Evolutionary conservation across 2,329 filamentous ascomycete species (phyloP).

Genomic region (Cadophora sp.): DNA sequence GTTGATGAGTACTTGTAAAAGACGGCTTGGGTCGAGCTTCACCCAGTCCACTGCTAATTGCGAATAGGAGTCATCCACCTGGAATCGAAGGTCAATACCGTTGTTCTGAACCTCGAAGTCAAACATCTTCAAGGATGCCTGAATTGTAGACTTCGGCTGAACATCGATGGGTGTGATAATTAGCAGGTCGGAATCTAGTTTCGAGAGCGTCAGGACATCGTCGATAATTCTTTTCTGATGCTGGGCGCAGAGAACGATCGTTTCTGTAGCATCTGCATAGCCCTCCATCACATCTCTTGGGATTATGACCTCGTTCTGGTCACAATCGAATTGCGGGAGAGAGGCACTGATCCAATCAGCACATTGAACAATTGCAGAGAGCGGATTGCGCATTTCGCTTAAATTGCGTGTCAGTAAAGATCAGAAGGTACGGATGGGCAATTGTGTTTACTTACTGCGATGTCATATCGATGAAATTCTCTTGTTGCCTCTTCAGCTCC

Average conservation of each 20-base stretch:
- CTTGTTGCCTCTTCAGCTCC: constrained; percentile 71
- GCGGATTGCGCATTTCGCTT: constrained; percentile 72
- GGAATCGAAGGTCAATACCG: constrained; percentile 70
- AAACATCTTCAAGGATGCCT: constrained; percentile 77
- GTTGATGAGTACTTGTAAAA: constrained; percentile 82
- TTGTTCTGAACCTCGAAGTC: constrained; percentile 75
- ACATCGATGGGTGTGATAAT: constrained; percentile 64
- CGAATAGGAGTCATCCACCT: constrained; percentile 66
- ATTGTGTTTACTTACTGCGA: constrained; percentile 44
- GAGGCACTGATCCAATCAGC: constrained; percentile 71
- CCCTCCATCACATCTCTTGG: constrained; percentile 57
- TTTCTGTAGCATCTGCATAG: constrained; percentile 76
- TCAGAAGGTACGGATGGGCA: neutral
- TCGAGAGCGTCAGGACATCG: constrained; percentile 74
- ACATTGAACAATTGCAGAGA: constrained; percentile 76
- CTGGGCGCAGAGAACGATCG: constrained; percentile 76
- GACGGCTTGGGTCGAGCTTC: constrained; percentile 72
- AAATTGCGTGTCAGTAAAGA: constrained; percentile 1
- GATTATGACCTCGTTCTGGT: constrained; percentile 44
- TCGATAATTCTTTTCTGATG: constrained; percentile 81
- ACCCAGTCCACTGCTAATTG: constrained; percentile 69
- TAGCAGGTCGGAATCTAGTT: constrained; percentile 77
- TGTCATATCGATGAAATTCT: constrained; percentile 82
- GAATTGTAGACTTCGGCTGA: constrained; percentile 59
- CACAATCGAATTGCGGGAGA: constrained; percentile 47